Base-by-base conservation (phyloP, 768 basidiomycete genomes). In the Royoungia palumana region DNA sequence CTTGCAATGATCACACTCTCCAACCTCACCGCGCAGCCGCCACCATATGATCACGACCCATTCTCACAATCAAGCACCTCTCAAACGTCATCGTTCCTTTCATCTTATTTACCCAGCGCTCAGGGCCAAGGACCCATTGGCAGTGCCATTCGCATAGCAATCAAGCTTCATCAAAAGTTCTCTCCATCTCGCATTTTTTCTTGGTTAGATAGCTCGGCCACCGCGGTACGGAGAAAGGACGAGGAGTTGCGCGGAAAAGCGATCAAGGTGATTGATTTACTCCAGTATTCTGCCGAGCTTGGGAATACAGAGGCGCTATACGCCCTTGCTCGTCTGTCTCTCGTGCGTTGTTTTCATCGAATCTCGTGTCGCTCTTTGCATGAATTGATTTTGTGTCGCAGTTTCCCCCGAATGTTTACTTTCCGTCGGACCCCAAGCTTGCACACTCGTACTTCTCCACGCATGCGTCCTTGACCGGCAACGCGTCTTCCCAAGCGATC, bases 401-500 rank as follows among this genome's bases (percentile, higher is more conserved):
- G 88, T 83, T 88, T 50, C 87, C 88, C 21, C 88, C 87, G n/a
- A 85, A 77, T 32, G 61, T 72, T 13, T 74, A 88, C 55, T 84
- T 91, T 50, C 66, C 73, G 0, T 70, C 77, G 14, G 80, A 93
- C 44, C 78, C 87, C 10, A 66, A 71, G 20, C 67, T 78, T 1
- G 86, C 89, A 0, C 85, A 80, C 57, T 69, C 80, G n/a, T 77
- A 81, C 2, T 84, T 85, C 62, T 66, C 71, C 4, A 61, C 70
- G 4, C 89, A 93, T 41, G 87, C 87, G 0, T 70, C 75, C 24
- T 58, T 70, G 21, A 87, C 88, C 0, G 92, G 94, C 20, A 89
- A 94, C 58, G 84, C 92, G 2, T 81, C 90, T 4, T 89, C 94
- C 0, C 94, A 98, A 68, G 79, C 89, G 9, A 72, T 85, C 52